Evolutionary conservation across 2,329 filamentous ascomycete genomes (phyloP), one percentile per base, ranked within the genome.

Genomic region (Domatiomyces globalis): DNA sequence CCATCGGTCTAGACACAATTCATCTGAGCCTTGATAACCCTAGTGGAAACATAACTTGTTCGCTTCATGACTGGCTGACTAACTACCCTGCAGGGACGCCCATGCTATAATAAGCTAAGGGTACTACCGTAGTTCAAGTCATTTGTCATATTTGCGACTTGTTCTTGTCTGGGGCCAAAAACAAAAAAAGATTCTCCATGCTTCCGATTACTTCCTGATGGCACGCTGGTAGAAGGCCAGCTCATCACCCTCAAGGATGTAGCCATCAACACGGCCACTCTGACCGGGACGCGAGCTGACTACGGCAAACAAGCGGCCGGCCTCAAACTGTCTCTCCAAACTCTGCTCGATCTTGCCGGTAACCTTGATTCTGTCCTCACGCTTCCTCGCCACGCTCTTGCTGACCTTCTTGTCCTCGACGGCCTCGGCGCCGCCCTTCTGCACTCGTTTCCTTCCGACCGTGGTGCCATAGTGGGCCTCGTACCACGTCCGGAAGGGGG

Each of bases 171-270:
- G 33, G 33, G 12, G 33, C 33, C 33, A 15, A 39, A 39, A 39
- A 39, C 33, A 39, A 39, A 15, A 39, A 39, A 15, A 39, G 33
- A 39, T 39, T 39, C 46, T 51, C 78, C 43, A 10, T 2, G n/a
- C 43, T 2, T n/a, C 43, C 18, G 20, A 20, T 47, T 95, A 96
- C 82, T 95, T 96, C 83, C 92, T 86, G 74, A 96, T 87, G 77
- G 89, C 89, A 78, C 86, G 86, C 84, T 95, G 89, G 87, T 98
- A 98, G 86, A 98, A 98, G 73, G 89, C 88, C 69, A 98, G 81
- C 83, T 98, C 92, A 75, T 98, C 92, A 68, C 92, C 92, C 84
- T 98, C 92, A 63, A 98, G 80, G 73, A 98, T 84, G 80, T 98
- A 98, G 63, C 92, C 92, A 72, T 98, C 92, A 67, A 80, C 82